A percentile compares a stretch with the other conserved stretches of the same genome.
phyloP scores from a whole-genome alignment of 495 filamentous ascomycete genomes.

The Penicillium waksmanii region DNA sequence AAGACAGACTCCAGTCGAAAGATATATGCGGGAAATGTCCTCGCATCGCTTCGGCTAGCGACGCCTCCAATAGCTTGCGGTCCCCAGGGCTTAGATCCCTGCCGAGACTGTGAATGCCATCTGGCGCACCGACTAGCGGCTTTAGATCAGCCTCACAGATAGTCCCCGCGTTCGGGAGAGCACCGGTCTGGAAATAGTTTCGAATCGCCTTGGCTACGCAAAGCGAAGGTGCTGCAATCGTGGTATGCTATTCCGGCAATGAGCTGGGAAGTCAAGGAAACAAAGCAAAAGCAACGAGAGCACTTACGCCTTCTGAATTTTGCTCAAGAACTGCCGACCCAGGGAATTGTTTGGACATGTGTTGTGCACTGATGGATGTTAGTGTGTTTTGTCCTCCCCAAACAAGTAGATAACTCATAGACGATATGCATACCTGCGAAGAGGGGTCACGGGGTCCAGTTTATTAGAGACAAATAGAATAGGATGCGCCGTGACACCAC shows the following conservation, averaged over 20 bases:
- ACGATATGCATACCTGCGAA: slow-evolving; percentile 34
- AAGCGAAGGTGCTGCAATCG: slow-evolving; percentile 48
- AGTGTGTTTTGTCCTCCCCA: neutral
- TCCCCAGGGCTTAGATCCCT: slow-evolving; percentile 19
- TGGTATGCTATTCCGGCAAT: slow-evolving; percentile 43
- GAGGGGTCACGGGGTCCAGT: slow-evolving; percentile 63
- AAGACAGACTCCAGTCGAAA: neutral
- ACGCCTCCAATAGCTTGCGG: slow-evolving; percentile 24
- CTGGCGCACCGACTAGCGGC: slow-evolving; percentile 29
- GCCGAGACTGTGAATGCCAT: neutral
- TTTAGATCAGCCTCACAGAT: slow-evolving; percentile 46
- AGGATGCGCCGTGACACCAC: slow-evolving; percentile 53
- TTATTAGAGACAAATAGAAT: slow-evolving; percentile 63
- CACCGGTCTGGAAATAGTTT: slow-evolving; percentile 52
- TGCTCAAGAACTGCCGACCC: slow-evolving; percentile 56
- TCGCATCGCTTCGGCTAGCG: slow-evolving; percentile 24
- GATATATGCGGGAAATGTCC: slow-evolving; percentile 13
- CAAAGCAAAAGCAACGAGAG: neutral
- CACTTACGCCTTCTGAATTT: slow-evolving; percentile 58
- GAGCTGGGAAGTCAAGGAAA: neutral
- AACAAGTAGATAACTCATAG: neutral
- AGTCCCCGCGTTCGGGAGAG: slow-evolving; percentile 43
- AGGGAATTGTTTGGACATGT: slow-evolving; percentile 53
- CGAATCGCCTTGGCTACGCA: slow-evolving; percentile 50
- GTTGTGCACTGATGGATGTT: slow-evolving; percentile 43